phyloP scores from a whole-genome alignment of 768 basidiomycete genomes.

The Hygrophorus russula region DNA sequence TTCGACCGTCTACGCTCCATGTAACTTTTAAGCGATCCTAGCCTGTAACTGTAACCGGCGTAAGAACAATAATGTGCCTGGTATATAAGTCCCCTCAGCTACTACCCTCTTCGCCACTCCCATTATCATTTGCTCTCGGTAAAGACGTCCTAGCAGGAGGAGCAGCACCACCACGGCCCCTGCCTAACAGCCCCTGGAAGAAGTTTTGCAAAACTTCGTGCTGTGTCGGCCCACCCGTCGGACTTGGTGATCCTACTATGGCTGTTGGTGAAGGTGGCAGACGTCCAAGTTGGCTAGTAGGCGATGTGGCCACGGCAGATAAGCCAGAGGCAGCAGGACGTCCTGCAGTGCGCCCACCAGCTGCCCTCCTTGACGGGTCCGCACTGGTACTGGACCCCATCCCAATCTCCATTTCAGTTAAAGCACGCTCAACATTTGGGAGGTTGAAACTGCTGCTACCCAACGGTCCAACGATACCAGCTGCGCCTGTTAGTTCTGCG shows the following conservation, averaged over 20 bases:
- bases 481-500: slow-evolving; percentile 42
- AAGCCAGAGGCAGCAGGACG: slow-evolving; percentile 27
- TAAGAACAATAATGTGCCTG: no score
- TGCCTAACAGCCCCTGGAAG: slow-evolving; percentile 73
- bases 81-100: slow-evolving; percentile 7
- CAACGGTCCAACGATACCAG: slow-evolving; percentile 89
- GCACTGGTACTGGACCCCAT: slow-evolving; percentile 15
- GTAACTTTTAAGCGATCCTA: no score
- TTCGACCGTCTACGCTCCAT: no score
- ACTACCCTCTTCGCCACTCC: slow-evolving; percentile 22
- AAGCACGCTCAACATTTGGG: slow-evolving; percentile 79
- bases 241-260: slow-evolving; percentile 25
- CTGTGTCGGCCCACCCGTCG: slow-evolving; percentile 50
- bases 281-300: slow-evolving; percentile 15
- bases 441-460: slow-evolving; percentile 78
- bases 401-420: slow-evolving; percentile 79
- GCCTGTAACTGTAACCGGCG: no score
- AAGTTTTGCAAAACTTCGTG: slow-evolving; percentile 83
- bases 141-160: slow-evolving; percentile 14
- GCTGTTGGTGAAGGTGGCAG: slow-evolving; percentile 28
- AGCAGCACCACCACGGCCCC: slow-evolving; percentile 35
- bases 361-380: slow-evolving; percentile 15
- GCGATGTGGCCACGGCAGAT: slow-evolving; percentile 24
- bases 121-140: slow-evolving; percentile 23
- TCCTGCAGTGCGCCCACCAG: slow-evolving; percentile 20